Base-by-base conservation (phyloP, 768 basidiomycete genomes). In the Boletus bicolor region DNA sequence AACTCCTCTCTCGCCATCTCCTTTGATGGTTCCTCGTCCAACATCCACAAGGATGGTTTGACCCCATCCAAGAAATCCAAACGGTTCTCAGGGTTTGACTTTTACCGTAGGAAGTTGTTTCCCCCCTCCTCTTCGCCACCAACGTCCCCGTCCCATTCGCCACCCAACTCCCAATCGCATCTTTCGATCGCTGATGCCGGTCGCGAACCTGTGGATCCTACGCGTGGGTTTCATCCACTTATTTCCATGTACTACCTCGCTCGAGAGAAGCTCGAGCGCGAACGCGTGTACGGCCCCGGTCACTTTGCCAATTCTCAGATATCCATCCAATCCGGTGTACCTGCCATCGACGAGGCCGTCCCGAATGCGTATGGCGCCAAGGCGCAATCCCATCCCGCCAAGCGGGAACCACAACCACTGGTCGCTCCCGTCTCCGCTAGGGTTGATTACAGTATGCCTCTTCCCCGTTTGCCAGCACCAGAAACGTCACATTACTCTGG, bases 161-260 rank as follows among this genome's bases (percentile, higher is more conserved):
- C 84, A 7, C 82, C 83, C 17, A 76, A 74, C 49, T 87, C 84
- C 4, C 82, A 80, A 58, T 79, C 81, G 1, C 79, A 82, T 48
- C 74, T 84, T 7, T 78, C 80, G 26, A 73, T 82, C 50, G 62
- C 68, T 26, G 82, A 83, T 70, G 56, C 71, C 12, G 71, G 77
- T 51, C 79, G 77, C 55, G 75, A 86, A 57, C 80, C 79, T 11
- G 60, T 76, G 58, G 96, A 99, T 67, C 95, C 96, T 5, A 96
- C 93, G 14, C 77, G 83, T 51, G 97, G 94, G 1, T 99, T 93
- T 76, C 93, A 98, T 69, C 95, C 93, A 0, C 80, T 99, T 28
- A 82, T 98, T 44, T 93, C 94, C 32, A 98, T 99, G 75, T 99
- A 99, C 71, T 98, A 86, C 76, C 84, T 99, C 19, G 91, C 95